phyloP scores from a whole-genome alignment of 352 stramenopile species.

The Phytophthora aleatoria region DNA sequence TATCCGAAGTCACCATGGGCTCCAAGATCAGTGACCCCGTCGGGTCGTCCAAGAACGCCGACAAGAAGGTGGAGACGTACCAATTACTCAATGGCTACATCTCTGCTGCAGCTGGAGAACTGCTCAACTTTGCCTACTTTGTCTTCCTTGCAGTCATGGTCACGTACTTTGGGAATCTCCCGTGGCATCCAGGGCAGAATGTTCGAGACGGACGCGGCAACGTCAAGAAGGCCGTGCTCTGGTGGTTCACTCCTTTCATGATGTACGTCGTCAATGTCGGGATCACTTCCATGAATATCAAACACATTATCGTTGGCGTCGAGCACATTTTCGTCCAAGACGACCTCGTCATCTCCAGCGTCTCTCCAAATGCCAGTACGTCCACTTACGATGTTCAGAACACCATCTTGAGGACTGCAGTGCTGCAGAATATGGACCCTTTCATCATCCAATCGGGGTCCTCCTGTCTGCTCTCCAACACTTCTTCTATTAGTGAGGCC shows the following conservation, averaged over 20 bases:
- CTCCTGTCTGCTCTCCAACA: constrained; percentile 25
- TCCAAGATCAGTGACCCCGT: constrained; percentile 34
- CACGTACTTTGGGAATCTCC: constrained; percentile 42
- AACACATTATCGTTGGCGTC: constrained; percentile 36
- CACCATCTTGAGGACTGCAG: constrained; percentile 41
- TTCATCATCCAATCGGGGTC: constrained; percentile 42
- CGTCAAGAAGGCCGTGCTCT: constrained; percentile 38
- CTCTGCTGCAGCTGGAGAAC: constrained; percentile 25
- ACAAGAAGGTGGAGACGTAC: constrained; percentile 39
- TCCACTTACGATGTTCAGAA: constrained; percentile 35
- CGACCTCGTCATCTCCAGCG: constrained; percentile 29
- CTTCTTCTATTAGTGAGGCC: background rate
- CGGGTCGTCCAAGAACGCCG: constrained; percentile 37
- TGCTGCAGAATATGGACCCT: constrained; percentile 27
- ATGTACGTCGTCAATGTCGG: constrained; percentile 50
- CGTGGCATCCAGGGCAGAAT: constrained; percentile 38
- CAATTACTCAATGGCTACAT: constrained; percentile 47
- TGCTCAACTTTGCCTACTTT: constrained; percentile 37
- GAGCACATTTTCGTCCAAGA: constrained; percentile 37
- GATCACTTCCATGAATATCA: constrained; percentile 44
- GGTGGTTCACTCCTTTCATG: constrained; percentile 38
- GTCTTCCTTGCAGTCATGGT: constrained; percentile 49
- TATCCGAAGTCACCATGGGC: constrained; percentile 38
- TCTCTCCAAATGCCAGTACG: background rate
- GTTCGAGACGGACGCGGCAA: constrained; percentile 13